phyloP scores from a whole-genome alignment of 179 eudicot species.

The Gypsophila paniculata region DNA sequence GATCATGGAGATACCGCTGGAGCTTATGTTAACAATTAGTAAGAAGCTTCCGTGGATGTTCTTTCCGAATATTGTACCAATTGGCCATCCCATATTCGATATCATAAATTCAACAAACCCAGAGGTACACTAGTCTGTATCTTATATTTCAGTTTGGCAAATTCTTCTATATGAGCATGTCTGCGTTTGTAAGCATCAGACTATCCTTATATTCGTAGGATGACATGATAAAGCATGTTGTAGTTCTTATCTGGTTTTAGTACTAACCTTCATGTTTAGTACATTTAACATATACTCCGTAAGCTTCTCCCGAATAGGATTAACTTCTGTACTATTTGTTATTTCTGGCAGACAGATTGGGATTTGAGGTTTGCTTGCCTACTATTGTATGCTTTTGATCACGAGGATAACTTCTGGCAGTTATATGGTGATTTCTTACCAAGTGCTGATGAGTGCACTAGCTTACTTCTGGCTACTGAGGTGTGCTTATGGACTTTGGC shows the following conservation, averaged over 20 bases:
- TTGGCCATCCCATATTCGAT: conserved; percentile 97
- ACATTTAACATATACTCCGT: not conserved
- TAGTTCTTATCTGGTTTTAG: not conserved
- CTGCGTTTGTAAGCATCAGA: no score
- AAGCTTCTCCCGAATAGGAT: not conserved
- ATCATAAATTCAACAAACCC: conserved; percentile 89
- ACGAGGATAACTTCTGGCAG: conserved; percentile 86
- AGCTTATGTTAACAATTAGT: conserved; percentile 89
- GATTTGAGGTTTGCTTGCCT: conserved; percentile 96
- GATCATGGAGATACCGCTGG: conserved; percentile 96
- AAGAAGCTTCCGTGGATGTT: conserved; percentile 96
- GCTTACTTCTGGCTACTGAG: conserved; percentile 91
- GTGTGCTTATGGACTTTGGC: conserved; percentile 32
- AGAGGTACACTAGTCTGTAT: conserved; percentile 43
- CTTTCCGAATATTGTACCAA: conserved; percentile 87
- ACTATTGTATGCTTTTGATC: conserved; percentile 77
- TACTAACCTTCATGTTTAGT: no score
- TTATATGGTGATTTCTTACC: conserved; percentile 92
- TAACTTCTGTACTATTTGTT: conserved; percentile 3
- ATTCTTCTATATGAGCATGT: no score
- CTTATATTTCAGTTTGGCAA: not conserved
- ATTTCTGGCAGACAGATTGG: conserved; percentile 83
- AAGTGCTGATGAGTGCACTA: conserved; percentile 73
- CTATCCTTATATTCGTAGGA: no score
- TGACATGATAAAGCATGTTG: no score